phyloP scores from a whole-genome alignment of 805 yeast species.

The Brettanomyces anomalus region DNA sequence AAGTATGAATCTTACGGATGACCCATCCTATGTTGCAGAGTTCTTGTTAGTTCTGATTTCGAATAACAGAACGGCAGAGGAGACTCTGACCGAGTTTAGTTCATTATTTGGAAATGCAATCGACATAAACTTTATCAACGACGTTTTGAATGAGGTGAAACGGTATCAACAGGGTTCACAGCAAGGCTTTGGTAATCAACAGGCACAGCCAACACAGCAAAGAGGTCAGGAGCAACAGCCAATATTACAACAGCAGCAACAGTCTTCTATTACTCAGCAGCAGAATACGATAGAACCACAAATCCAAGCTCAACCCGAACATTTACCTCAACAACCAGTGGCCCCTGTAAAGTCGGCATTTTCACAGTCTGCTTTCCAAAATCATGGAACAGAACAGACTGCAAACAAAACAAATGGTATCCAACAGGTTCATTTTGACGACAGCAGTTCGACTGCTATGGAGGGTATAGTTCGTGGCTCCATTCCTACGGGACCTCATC shows the following conservation, averaged over 20 bases:
- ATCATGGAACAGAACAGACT: too few relatives aligned
- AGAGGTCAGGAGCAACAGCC: conserved; percentile 13
- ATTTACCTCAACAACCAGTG: conserved; percentile 1
- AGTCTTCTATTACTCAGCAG: neutral
- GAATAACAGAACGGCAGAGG: conserved; percentile 53
- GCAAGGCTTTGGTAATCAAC: conserved; percentile 2
- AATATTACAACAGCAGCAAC: conserved; percentile 11
- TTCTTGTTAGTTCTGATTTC: conserved; percentile 63
- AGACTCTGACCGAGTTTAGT: conserved; percentile 51
- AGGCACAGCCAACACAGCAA: conserved; percentile 12
- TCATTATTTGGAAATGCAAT: conserved; percentile 54
- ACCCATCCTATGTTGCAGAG: conserved; percentile 59
- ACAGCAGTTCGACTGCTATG: conserved; percentile 12
- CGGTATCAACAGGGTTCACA: conserved; percentile 7
- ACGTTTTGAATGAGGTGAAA: conserved; percentile 47
- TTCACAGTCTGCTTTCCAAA: neutral
- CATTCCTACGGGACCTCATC: conserved; percentile 11
- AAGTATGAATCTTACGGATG: conserved; percentile 37
- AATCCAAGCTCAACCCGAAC: too few relatives aligned
- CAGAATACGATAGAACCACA: neutral
- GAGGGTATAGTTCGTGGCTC: conserved; percentile 8
- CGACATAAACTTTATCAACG: conserved; percentile 46
- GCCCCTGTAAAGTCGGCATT: conserved; percentile 1
- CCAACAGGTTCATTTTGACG: conserved; percentile 24
- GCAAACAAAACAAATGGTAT: conserved; percentile 9